These are phyloP conservation scores for Trametes versicolor DNA, from an alignment of 1,284 basidiomycete species.

Conservation along the genomic window DNA sequence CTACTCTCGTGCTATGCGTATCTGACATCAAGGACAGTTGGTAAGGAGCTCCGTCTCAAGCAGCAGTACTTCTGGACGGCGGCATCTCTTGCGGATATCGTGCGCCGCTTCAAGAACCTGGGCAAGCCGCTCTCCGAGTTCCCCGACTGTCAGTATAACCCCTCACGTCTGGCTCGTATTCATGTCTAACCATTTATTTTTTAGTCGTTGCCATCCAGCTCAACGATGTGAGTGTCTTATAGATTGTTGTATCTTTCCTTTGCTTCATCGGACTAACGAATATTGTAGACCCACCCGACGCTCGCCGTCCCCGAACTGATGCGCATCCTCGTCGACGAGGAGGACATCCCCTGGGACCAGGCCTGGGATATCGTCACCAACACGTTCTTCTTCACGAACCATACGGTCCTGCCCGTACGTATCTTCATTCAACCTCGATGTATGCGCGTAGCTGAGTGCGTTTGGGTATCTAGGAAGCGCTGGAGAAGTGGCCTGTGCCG, in stretches of 20 bases:
- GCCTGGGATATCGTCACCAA: constrained; percentile 91
- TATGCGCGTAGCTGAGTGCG: constrained; percentile 7
- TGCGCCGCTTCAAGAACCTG: constrained; percentile 85
- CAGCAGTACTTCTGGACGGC: constrained; percentile 96
- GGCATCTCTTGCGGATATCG: constrained; percentile 86
- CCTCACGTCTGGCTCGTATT: neutral
- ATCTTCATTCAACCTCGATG: neutral
- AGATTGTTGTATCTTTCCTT: neutral
- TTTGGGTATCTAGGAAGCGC: constrained; percentile 61
- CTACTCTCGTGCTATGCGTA: neutral
- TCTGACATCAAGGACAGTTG: constrained; percentile 56
- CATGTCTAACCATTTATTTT: constrained; percentile 2
- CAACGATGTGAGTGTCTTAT: constrained; percentile 69
- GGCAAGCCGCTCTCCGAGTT: constrained; percentile 80
- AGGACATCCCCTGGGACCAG: constrained; percentile 82
- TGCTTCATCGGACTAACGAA: constrained; percentile 16
- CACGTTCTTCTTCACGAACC: constrained; percentile 95
- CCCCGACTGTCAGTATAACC: constrained; percentile 71
- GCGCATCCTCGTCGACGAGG: constrained; percentile 90
- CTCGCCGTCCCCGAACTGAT: constrained; percentile 94
- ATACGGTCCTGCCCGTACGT: constrained; percentile 82
- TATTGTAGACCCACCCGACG: constrained; percentile 87
- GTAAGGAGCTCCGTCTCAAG: constrained; percentile 92
- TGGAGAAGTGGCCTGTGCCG: constrained; percentile 91
- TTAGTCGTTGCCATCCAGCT: constrained; percentile 88